phyloP scores from a whole-genome alignment of 139 green algal genomes.

The Coelastrella sp. region DNA sequence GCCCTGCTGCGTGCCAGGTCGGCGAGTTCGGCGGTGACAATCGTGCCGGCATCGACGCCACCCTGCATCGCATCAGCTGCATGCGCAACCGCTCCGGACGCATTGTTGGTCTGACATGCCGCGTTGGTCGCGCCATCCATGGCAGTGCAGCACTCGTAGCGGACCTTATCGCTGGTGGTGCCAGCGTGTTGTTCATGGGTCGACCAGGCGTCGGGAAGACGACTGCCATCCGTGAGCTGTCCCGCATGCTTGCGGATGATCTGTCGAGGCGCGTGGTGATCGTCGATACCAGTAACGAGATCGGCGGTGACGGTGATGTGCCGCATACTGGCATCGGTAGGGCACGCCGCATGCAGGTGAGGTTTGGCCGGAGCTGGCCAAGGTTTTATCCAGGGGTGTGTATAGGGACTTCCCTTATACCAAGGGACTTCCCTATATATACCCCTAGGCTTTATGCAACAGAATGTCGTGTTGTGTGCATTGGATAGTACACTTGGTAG shows the following conservation, averaged over 20 bases:
- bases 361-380: background rate
- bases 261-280: slow-evolving; percentile 85
- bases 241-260: slow-evolving; percentile 86
- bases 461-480: too few species aligned
- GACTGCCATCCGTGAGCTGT: slow-evolving; percentile 82
- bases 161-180: slow-evolving; percentile 37
- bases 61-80: slow-evolving; percentile 93
- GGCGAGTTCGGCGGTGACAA: slow-evolving; percentile 94
- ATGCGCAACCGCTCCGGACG: slow-evolving; percentile 89
- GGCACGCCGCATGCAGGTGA: slow-evolving; percentile 94
- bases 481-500: too few species aligned
- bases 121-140: slow-evolving; percentile 93
- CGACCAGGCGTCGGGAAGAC: slow-evolving; percentile 96
- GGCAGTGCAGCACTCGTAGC: slow-evolving; percentile 60
- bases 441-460: too few species aligned
- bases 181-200: slow-evolving; percentile 48
- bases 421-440: too few species aligned
- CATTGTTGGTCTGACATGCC: slow-evolving; percentile 96
- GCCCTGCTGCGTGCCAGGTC: too few species aligned
- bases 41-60: slow-evolving; percentile 93
- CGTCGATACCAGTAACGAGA: slow-evolving; percentile 95
- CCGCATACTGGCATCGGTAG: slow-evolving; percentile 96
- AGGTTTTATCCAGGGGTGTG: too few species aligned
- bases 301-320: slow-evolving; percentile 93
- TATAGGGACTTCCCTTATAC: too few species aligned